Evolutionary conservation across 805 yeast genomes (phyloP), one percentile per base, ranked within the genome.

Genomic region (Candida dajiaensis): DNA sequence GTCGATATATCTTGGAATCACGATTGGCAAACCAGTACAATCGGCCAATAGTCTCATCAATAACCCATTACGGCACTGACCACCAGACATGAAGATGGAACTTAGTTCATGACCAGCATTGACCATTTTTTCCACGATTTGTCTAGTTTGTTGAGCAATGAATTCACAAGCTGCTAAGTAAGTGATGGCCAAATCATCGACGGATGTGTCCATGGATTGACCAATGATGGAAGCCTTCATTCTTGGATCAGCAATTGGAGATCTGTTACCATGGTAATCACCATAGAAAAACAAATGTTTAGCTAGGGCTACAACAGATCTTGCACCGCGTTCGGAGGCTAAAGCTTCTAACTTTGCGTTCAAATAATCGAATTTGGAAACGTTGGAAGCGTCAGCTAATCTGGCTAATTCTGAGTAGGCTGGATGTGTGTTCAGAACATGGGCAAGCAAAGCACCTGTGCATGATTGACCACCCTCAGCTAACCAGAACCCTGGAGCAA

Each of bases 381-480:
- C 69, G 45, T 79, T 79, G 1, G 88, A 78, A 19, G 81, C 78
- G 53, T 80, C 86, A 0, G 96, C 81, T 31, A 78, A 67, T 49
- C 74, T 76, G 13, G 80, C 76, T 45, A 92, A 74, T 59, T 87
- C 89, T 2, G 79, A 70, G 55, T 81, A 81, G 0, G 98, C 95
- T 0, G 97, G 97, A 62, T 94, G 98, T 10, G 87, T 83, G 12
- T 87, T 74, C 50, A 94, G 67, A 15, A 92, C 92, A 65, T 88
- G 95, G 2, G 94, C 92, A 52, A 94, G 74, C 36, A 94, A 75
- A 26, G 95, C 97, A 56, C 99, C 99, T 2, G 99, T 94, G 63
- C 96, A 86, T 15, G 95, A 84, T 66, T 94, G 99, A n/a, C 99
- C 99, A 62, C 99, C 99, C 68, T 94, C 99, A 13, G 98, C 96